Percentiles rank a stretch among this genome's conserved stretches.
Conservation (phyloP, 495 filamentous ascomycete genomes). For the Tuber microsphaerosporum region DNA sequence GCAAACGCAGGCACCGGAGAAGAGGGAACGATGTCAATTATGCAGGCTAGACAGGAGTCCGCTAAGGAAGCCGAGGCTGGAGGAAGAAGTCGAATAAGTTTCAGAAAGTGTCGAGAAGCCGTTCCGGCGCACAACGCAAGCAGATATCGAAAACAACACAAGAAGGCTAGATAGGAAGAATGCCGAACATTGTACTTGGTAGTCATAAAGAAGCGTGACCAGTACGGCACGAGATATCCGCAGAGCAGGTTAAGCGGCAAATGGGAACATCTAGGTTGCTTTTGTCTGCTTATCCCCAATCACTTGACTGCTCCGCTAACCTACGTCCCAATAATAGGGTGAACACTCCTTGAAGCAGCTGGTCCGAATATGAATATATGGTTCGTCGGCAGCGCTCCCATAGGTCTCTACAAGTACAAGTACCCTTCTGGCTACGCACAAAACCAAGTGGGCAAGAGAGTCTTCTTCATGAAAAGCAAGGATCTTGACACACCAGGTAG, state of each 20-base stretch:
- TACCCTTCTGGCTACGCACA: conserved; percentile 44
- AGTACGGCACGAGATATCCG: conserved; percentile 66
- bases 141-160: conserved; percentile 65
- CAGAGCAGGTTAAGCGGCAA: conserved; percentile 54
- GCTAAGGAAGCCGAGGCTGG: conserved; percentile 52
- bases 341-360: conserved; percentile 65
- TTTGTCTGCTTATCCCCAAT: conserved; percentile 46
- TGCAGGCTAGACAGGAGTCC: conserved; percentile 46
- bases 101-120: conserved; percentile 56
- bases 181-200: conserved; percentile 78
- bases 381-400: conserved; percentile 84
- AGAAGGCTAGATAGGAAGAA: conserved; percentile 65
- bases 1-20: conserved; percentile 65
- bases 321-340: conserved; percentile 50
- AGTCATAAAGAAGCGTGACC: conserved; percentile 56
- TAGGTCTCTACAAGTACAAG: conserved; percentile 64
- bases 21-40: conserved; percentile 61
- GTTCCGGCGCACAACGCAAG: conserved; percentile 64
- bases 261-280: conserved; percentile 69
- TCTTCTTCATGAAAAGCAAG: conserved; percentile 91
- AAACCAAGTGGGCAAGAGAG: conserved; percentile 59
- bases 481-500: conserved; percentile 89
- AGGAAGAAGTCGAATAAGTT: conserved; percentile 48
- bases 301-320: conserved; percentile 9
- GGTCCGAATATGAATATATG: conserved; percentile 99